Evolutionary conservation across 2,329 filamentous ascomycete genomes (phyloP), one percentile per base, ranked within the genome.

Genomic region (Ophiostoma ips): DNA sequence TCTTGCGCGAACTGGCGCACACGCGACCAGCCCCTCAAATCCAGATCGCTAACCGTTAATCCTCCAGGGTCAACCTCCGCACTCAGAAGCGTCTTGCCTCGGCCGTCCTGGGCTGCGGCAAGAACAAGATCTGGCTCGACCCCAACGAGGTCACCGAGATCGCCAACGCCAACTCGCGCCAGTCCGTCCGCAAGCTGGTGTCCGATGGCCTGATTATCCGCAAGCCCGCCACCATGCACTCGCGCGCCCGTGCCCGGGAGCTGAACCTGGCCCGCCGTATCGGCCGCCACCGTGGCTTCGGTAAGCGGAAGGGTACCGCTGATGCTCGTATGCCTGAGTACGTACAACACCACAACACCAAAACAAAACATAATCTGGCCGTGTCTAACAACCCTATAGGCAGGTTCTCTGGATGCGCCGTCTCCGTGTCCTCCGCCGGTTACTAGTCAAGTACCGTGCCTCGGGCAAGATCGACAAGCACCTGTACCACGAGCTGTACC

Each of bases 121-220:
- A 98, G 86, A 87, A 90, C 83, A 98, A 98, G 87, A 94, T 98
- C 77, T 98, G 92, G 92, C 89, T 98, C 71, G 92, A 98, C 76
- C 92, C 92, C 73, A 96, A 94, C 73, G 92, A 98, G 80, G 82
- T 89, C 76, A 92, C 76, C 80, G 92, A 98, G 77, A 98, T 98
- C 78, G 88, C 86, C 79, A 96, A 95, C 75, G 92, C 92, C 84
- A 98, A 98, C 86, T 96, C 90, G 67, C 90, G 92, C 68, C 90
- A 96, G 80, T 95, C 90, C 64, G 84, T 98, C 83, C 90, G 94
- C 79, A 98, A 98, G 81, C 87, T 98, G 73, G 83, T 96, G 70
- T 79, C 85, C 75, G 94, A 98, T 94, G 94, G 92, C 77, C 87
- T 98, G 71, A 98, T 98, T 77, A 98, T 98, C 82, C 87, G 86